Base-by-base conservation (phyloP, 1,284 basidiomycete genomes). In the Sporisorium reilianum region DNA sequence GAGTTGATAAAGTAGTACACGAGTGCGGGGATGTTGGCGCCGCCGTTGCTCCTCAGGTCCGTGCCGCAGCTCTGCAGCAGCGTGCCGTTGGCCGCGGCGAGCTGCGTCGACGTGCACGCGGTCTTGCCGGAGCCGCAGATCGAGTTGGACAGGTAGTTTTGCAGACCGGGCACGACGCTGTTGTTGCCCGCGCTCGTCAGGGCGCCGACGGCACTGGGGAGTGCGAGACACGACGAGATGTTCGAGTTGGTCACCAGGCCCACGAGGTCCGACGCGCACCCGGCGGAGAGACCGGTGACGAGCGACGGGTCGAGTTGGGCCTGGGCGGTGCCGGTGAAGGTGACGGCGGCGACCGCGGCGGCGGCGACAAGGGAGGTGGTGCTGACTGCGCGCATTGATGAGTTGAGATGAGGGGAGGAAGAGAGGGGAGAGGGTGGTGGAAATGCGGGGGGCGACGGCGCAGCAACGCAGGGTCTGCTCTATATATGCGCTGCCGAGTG, bases 291-390 rank as follows among this genome's bases (percentile, higher is more conserved):
- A 42, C 72, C 66, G 49, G 52, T 66, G 60, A 75, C n/a, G 49
- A 75, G 72, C 28, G 66, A 75, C 18, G 72, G 55, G 54, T 70
- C 63, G 22, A 75, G 56, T 54, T 75, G 72, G 14, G 72, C 72
- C 9, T 40, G 4, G 12, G 66, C 52, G 32, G 23, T 28, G 36
- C 56, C 45, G 55, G 66, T 49, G 22, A 74, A 28, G 7, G 48
- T 30, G 42, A 59, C 55, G 22, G 52, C 48, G 28, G 55, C 44
- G 16, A 50, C 66, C 11, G 46, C 56, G 23, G 51, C 59, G 20
- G 59, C 56, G 23, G 59, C 72, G 32, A 55, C 55, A 42, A 56
- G 16, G 7, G 58, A 34, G 45, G 68, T 58, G 52, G 58, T 30
- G 38, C 44, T 34, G 52, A 65, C 16, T 16, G 50, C 20, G 30